Percentiles rank a stretch among this genome's conserved stretches.
Conservation (phyloP, 768 basidiomycete species). For the Tylopilus sp. region DNA sequence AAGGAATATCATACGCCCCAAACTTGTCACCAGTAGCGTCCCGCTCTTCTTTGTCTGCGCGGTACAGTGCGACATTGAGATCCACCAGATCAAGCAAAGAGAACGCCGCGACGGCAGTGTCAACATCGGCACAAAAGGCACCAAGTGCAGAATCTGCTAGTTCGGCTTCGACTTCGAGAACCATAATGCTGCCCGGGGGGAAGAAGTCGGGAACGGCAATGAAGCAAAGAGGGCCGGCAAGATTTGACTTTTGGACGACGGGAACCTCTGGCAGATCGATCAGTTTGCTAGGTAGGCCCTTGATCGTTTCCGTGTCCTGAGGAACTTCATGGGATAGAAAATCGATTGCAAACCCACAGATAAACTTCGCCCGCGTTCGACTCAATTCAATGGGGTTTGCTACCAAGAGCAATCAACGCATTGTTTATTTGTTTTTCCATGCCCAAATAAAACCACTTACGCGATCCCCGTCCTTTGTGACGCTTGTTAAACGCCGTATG, state of each 20-base stretch:
- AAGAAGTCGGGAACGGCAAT: slow-evolving; percentile 84
- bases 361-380: slow-evolving; percentile 73
- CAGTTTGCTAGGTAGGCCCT: slow-evolving; percentile 70
- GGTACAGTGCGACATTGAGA: slow-evolving; percentile 82
- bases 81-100: slow-evolving; percentile 75
- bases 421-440: no score
- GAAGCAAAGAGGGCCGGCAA: slow-evolving; percentile 68
- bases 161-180: slow-evolving; percentile 85
- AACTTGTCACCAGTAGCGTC: slow-evolving; percentile 81
- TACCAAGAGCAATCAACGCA: slow-evolving; percentile 27
- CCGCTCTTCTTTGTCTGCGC: slow-evolving; percentile 86
- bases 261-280: slow-evolving; percentile 57
- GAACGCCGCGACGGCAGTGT: slow-evolving; percentile 72
- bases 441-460: slow-evolving; percentile 53
- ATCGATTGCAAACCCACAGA: slow-evolving; percentile 74
- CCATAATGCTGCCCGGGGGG: slow-evolving; percentile 93
- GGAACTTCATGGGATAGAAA: slow-evolving; percentile 58
- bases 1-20: slow-evolving; percentile 82
- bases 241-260: slow-evolving; percentile 60
- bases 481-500: slow-evolving; percentile 91
- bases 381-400: slow-evolving; percentile 84
- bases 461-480: slow-evolving; percentile 72
- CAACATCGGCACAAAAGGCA: slow-evolving; percentile 64
- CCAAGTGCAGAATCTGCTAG: slow-evolving; percentile 72
- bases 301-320: slow-evolving; percentile 50